Conservation (phyloP, 2,329 filamentous ascomycete species). For the Claviceps digitariae region DNA sequence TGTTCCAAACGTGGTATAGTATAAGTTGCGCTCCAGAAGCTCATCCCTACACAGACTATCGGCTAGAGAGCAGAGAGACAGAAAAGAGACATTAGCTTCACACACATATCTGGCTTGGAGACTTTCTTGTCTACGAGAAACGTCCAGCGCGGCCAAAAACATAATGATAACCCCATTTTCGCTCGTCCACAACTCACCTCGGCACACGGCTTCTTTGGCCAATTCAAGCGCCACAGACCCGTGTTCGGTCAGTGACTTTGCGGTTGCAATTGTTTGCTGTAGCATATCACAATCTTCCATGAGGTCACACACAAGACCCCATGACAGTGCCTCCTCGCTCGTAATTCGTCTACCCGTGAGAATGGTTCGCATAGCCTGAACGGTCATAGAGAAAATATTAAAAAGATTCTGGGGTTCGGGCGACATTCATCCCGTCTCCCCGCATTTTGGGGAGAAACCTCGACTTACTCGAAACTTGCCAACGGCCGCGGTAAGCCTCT, state of each 20-base stretch:
- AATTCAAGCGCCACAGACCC: conserved; percentile 14
- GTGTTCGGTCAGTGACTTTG: conserved; percentile 12
- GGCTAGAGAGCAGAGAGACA: conserved; percentile 7
- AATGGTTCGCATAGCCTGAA: conserved; percentile 18
- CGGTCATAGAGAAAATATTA: neutral
- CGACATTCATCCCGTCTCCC: neutral
- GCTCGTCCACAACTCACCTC: conserved; percentile 10
- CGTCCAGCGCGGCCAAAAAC: neutral
- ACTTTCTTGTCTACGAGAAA: neutral
- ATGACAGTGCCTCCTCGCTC: conserved; percentile 13
- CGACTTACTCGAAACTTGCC: conserved; percentile 26
- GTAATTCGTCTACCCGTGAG: conserved; percentile 15
- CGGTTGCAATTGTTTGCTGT: conserved; percentile 12
- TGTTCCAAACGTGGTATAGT: conserved; percentile 23
- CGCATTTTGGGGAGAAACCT: neutral
- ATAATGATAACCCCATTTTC: neutral
- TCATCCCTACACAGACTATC: conserved; percentile 17
- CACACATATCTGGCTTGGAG: neutral
- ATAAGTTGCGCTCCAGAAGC: conserved; percentile 21
- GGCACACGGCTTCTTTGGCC: conserved; percentile 17
- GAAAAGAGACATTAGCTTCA: neutral
- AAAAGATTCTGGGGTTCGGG: neutral
- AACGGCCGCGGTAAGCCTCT: conserved; percentile 25
- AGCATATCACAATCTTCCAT: conserved; percentile 15
- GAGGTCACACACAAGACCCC: conserved; percentile 15